These are phyloP conservation scores for Nemania diffusa DNA, from an alignment of 2,329 filamentous ascomycete genomes.

Conservation along the genomic window DNA sequence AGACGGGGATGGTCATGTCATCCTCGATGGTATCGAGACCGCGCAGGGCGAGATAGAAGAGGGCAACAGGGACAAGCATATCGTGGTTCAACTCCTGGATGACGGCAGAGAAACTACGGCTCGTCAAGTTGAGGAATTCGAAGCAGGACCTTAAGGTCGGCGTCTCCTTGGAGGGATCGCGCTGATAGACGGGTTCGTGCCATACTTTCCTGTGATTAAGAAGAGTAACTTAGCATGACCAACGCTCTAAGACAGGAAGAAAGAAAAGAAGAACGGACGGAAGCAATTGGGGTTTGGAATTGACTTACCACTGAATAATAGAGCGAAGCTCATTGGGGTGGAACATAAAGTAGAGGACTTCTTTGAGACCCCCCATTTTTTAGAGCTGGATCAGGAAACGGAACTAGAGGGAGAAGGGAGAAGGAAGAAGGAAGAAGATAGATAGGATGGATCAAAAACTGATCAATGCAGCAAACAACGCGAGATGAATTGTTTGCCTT, in stretches of 20 bases:
- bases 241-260: neutral
- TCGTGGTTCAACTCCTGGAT: slow-evolving; percentile 97
- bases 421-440: neutral
- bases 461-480: slow-evolving; percentile 13
- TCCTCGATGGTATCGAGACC: slow-evolving; percentile 98
- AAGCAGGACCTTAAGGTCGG: slow-evolving; percentile 84
- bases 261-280: neutral
- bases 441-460: neutral
- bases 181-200: slow-evolving; percentile 92
- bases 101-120: slow-evolving; percentile 90
- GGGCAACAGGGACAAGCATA: slow-evolving; percentile 84
- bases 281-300: neutral
- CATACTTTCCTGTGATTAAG: slow-evolving; percentile 80
- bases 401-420: neutral
- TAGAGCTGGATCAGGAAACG: neutral
- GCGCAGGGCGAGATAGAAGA: slow-evolving; percentile 94
- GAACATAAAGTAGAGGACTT: slow-evolving; percentile 75
- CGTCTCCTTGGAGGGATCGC: slow-evolving; percentile 79
- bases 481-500: too few species aligned
- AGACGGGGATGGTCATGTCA: slow-evolving; percentile 89
- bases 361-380: slow-evolving; percentile 63
- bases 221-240: neutral
- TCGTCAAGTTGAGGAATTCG: slow-evolving; percentile 84
- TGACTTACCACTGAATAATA: slow-evolving; percentile 84
- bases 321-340: slow-evolving; percentile 82